These are phyloP conservation scores for Pseudocercospora vitis DNA, from an alignment of 2,329 filamentous ascomycete genomes.

Conservation along the genomic window DNA sequence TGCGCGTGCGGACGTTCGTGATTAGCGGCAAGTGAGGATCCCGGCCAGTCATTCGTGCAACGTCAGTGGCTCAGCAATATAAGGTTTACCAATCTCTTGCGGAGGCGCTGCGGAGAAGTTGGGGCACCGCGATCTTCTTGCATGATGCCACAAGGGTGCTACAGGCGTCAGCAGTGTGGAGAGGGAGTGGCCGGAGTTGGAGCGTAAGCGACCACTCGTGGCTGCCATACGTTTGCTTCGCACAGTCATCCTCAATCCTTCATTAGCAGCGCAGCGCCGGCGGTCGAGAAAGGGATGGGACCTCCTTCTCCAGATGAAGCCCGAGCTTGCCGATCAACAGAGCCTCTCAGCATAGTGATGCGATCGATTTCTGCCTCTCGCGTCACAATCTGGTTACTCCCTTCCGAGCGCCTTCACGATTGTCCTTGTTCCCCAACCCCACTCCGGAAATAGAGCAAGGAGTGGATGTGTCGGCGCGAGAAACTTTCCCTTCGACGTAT, in stretches of 20 bases:
- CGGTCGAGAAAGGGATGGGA: too few relatives aligned
- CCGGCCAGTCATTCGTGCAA: not conserved
- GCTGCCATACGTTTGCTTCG: not conserved
- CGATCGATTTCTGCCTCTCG: too few relatives aligned
- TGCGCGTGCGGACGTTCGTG: not conserved
- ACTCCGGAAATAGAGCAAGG: too few relatives aligned
- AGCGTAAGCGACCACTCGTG: not conserved
- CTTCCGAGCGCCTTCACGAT: too few relatives aligned
- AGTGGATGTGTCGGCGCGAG: too few relatives aligned
- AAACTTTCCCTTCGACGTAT: too few relatives aligned
- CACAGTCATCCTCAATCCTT: not conserved
- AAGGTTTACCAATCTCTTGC: not conserved
- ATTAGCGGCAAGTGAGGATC: constrained; percentile 2
- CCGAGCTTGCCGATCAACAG: too few relatives aligned
- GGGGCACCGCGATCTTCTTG: not conserved
- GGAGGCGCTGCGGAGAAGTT: constrained; percentile 7
- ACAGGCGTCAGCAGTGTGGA: not conserved
- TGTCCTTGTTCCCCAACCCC: too few relatives aligned
- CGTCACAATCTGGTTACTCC: too few relatives aligned
- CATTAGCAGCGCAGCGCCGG: not conserved
- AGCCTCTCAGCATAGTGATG: too few relatives aligned
- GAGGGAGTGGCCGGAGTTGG: not conserved
- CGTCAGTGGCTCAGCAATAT: not conserved
- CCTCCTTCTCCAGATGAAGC: too few relatives aligned
- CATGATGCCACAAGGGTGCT: not conserved